These are phyloP conservation scores for Blastobotrys parvus DNA, from an alignment of 805 yeast species.

Conservation along the genomic window DNA sequence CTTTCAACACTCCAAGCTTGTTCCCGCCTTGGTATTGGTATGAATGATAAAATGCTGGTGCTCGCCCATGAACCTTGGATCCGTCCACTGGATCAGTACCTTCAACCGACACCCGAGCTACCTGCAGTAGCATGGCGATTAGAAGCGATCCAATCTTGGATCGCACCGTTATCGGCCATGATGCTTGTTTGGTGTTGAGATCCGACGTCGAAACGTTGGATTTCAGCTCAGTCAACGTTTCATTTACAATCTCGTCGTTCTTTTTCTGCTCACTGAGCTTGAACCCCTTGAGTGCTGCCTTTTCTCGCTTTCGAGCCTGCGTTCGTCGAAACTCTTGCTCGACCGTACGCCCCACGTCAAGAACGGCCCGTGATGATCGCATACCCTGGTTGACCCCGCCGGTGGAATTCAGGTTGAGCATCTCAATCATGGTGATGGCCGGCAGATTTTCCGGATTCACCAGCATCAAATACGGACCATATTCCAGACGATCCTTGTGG, in stretches of 20 bases:
- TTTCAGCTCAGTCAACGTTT: constrained; percentile 33
- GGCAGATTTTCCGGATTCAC: constrained; percentile 74
- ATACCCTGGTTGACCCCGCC: constrained; percentile 71
- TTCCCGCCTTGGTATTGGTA: constrained; percentile 75
- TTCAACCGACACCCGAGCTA: constrained; percentile 70
- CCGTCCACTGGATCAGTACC: constrained; percentile 80
- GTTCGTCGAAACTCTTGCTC: constrained; percentile 60
- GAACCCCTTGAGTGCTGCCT: constrained; percentile 43
- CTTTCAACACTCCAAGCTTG: constrained; percentile 69
- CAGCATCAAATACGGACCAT: constrained; percentile 72
- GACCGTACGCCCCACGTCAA: constrained; percentile 73
- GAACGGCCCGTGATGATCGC: constrained; percentile 74
- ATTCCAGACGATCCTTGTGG: constrained; percentile 29
- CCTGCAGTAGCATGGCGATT: constrained; percentile 64
- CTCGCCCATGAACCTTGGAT: constrained; percentile 53
- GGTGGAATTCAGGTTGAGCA: constrained; percentile 63
- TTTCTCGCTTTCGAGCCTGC: constrained; percentile 6
- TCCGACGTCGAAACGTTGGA: constrained; percentile 25
- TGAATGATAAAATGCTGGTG: constrained; percentile 86
- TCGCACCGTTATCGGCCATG: constrained; percentile 49
- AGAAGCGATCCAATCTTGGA: constrained; percentile 79
- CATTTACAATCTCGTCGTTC: constrained; percentile 23
- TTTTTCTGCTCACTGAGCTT: constrained; percentile 31
- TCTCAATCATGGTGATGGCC: constrained; percentile 75
- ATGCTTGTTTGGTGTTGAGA: constrained; percentile 23